phyloP scores from a whole-genome alignment of 768 basidiomycete genomes.

The Omphalotus guepiniiformis region DNA sequence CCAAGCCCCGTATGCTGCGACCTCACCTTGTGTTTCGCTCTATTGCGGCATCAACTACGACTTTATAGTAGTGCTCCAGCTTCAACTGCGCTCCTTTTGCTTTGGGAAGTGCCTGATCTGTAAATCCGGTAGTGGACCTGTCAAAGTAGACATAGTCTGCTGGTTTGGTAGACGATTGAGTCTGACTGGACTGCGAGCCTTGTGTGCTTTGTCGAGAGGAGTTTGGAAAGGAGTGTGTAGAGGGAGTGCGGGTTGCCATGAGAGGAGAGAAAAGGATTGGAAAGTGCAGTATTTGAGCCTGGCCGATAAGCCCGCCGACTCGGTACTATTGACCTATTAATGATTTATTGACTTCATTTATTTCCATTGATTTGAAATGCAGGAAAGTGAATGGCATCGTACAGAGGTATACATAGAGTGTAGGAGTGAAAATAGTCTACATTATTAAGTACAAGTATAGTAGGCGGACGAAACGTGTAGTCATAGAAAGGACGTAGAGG shows the following conservation, averaged over 20 bases:
- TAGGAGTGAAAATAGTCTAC: too few relatives aligned
- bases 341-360: too few relatives aligned
- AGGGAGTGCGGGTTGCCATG: slow-evolving; percentile 10
- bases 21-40: slow-evolving; percentile 85
- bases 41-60: slow-evolving; percentile 92
- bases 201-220: slow-evolving; percentile 10
- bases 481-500: too few relatives aligned
- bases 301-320: too few relatives aligned
- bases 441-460: too few relatives aligned
- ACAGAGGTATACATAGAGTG: too few relatives aligned
- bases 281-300: too few relatives aligned
- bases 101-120: slow-evolving; percentile 74
- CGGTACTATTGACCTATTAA: too few relatives aligned
- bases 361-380: too few relatives aligned
- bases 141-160: slow-evolving; percentile 92
- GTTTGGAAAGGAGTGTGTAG: slow-evolving; percentile 11
- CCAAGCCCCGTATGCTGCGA: neutral
- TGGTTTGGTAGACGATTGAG: slow-evolving; percentile 23
- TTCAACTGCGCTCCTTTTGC: slow-evolving; percentile 92
- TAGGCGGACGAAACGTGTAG: too few relatives aligned
- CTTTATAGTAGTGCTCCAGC: slow-evolving; percentile 95
- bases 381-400: too few relatives aligned
- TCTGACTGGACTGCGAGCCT: neutral
- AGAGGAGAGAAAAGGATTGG: neutral
- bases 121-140: slow-evolving; percentile 69